These are phyloP conservation scores for Podaxis sp. DNA, from an alignment of 768 basidiomycete species.

Conservation along the genomic window DNA sequence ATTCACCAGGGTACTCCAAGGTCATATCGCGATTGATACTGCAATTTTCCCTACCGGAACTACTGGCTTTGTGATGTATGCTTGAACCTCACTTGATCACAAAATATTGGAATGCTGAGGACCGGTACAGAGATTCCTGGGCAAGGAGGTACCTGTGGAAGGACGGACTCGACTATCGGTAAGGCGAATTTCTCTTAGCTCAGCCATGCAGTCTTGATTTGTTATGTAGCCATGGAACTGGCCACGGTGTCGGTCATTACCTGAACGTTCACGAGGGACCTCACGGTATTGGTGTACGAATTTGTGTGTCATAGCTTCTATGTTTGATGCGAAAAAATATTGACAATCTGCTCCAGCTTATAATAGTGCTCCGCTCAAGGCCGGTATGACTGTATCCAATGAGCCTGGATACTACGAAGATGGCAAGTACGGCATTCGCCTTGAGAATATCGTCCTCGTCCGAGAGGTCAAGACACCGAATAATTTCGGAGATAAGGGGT, in stretches of 20 bases:
- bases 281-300: slow-evolving; percentile 61
- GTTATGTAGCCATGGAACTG: slow-evolving; percentile 75
- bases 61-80: slow-evolving; percentile 50
- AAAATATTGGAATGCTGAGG: not conserved
- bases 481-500: slow-evolving; percentile 84
- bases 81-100: not conserved
- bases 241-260: slow-evolving; percentile 93
- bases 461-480: slow-evolving; percentile 64
- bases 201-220: slow-evolving; percentile 4
- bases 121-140: slow-evolving; percentile 62
- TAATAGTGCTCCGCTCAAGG: slow-evolving; percentile 70
- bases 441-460: slow-evolving; percentile 87
- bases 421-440: slow-evolving; percentile 88
- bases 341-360: slow-evolving; percentile 38
- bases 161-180: slow-evolving; percentile 81
- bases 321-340: not conserved
- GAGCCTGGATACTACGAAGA: slow-evolving; percentile 94
- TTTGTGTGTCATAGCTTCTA: slow-evolving; percentile 29
- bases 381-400: slow-evolving; percentile 91
- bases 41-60: slow-evolving; percentile 82
- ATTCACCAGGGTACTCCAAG: slow-evolving; percentile 90
- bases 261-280: slow-evolving; percentile 91
- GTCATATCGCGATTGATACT: slow-evolving; percentile 86
- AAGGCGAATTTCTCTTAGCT: slow-evolving; percentile 7
- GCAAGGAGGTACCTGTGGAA: slow-evolving; percentile 80